A percentile compares a stretch with the other conserved stretches of the same genome.
Evolutionary conservation across 2,329 filamentous ascomycete genomes (phyloP).

Genomic region (Colletotrichum neosansevieriae): DNA sequence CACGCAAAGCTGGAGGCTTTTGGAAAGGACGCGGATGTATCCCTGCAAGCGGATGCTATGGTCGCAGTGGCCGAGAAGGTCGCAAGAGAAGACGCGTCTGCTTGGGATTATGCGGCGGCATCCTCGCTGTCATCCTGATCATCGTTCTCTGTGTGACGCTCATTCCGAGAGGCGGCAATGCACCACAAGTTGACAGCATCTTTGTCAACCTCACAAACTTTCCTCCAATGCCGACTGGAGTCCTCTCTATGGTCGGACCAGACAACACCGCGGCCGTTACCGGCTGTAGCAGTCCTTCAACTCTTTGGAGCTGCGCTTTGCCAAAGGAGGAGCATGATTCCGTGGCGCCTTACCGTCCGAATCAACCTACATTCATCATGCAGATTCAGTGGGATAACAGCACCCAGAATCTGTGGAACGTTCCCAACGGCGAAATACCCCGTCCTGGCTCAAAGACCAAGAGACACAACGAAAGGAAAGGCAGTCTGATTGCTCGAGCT

Average conservation of each 20-base stretch:
- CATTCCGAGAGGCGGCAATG: conserved; percentile 51
- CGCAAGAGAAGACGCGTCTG: conserved; percentile 73
- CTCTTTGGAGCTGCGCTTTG: conserved; percentile 87
- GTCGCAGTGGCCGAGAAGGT: conserved; percentile 71
- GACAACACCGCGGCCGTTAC: conserved; percentile 73
- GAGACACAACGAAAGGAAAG: conserved; percentile 18
- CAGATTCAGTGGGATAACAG: conserved; percentile 80
- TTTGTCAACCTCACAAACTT: conserved; percentile 91
- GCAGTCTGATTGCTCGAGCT: conserved; percentile 37
- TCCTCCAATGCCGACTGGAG: conserved; percentile 86
- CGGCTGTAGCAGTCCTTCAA: conserved; percentile 78
- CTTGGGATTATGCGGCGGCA: conserved; percentile 60
- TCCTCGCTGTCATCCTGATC: conserved; percentile 67
- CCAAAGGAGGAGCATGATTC: conserved; percentile 81
- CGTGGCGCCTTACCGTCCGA: conserved; percentile 71
- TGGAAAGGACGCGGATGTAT: conserved; percentile 77
- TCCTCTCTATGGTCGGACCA: conserved; percentile 81
- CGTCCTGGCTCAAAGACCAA: conserved; percentile 37
- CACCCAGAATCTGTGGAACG: conserved; percentile 64
- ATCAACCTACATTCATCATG: conserved; percentile 83
- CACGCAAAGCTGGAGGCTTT: conserved; percentile 67
- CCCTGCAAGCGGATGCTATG: conserved; percentile 73
- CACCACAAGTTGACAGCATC: conserved; percentile 52
- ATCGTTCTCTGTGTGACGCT: conserved; percentile 71
- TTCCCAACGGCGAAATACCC: conserved; percentile 54